These are phyloP conservation scores for Leucoagaricus sp. DNA, from an alignment of 1,284 basidiomycete genomes.

Conservation along the genomic window DNA sequence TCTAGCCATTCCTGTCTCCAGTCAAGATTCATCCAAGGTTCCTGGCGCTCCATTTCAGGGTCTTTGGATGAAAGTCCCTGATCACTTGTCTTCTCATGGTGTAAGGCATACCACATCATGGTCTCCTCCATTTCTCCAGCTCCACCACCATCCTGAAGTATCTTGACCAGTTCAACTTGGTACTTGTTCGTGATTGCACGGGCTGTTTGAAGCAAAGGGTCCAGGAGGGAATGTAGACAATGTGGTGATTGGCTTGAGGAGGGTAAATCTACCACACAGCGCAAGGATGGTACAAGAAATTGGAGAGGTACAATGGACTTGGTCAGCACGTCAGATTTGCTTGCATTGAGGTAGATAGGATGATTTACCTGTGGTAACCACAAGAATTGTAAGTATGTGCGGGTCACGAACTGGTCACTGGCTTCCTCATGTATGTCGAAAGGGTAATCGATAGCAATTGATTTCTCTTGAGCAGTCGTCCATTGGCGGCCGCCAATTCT, in stretches of 20 bases:
- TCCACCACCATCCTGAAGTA: conserved; percentile 58
- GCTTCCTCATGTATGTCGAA: conserved; percentile 42
- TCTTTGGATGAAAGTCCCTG: not conserved
- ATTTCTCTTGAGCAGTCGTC: conserved; percentile 52
- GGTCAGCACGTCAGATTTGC: not conserved
- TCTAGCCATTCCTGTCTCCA: conserved; percentile 60
- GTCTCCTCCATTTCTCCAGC: conserved; percentile 63
- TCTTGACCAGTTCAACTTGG: conserved; percentile 55
- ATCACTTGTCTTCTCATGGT: conserved; percentile 48
- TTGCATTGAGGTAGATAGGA: not conserved
- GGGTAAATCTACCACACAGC: conserved; percentile 40
- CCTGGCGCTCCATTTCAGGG: conserved; percentile 23
- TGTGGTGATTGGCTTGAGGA: conserved; percentile 35
- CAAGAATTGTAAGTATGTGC: conserved; percentile 70
- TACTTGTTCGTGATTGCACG: conserved; percentile 62
- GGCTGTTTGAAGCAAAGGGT: conserved; percentile 60
- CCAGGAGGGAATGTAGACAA: conserved; percentile 56
- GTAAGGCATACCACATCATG: conserved; percentile 72
- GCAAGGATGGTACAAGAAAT: conserved; percentile 55
- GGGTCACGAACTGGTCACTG: conserved; percentile 47
- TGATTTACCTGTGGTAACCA: conserved; percentile 70
- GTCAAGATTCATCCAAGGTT: conserved; percentile 47
- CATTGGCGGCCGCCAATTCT: conserved; percentile 31
- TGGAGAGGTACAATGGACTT: conserved; percentile 71
- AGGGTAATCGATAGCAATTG: conserved; percentile 48